A percentile compares a stretch with the other conserved stretches of the same genome.
Conservation (phyloP, 2,329 filamentous ascomycete species). For the Calonectria leucothoes region DNA sequence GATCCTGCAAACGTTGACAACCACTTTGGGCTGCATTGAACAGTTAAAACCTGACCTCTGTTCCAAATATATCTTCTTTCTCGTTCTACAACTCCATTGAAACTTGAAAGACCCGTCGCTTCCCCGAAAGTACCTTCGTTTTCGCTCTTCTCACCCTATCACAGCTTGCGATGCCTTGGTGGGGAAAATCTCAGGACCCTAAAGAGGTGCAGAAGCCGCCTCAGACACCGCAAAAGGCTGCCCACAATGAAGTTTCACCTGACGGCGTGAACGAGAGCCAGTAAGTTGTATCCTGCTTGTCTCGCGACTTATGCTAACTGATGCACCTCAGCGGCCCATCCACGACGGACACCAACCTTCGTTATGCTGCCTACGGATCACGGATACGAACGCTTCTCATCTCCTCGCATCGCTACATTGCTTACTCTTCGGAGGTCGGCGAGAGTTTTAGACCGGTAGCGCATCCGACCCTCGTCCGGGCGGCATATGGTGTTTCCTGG, state of each 20-base stretch:
- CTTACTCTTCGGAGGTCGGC: conserved; percentile 96
- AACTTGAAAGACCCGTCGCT: not conserved
- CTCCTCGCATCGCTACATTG: conserved; percentile 94
- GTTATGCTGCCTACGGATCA: conserved; percentile 93
- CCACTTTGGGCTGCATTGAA: conserved; percentile 21
- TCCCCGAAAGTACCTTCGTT: not conserved
- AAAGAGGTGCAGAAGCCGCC: conserved; percentile 61
- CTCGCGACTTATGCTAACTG: conserved; percentile 26
- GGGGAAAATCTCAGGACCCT: conserved; percentile 52
- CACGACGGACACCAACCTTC: conserved; percentile 85
- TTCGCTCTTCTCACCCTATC: not conserved
- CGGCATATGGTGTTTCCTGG: conserved; percentile 93
- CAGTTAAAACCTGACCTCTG: not conserved
- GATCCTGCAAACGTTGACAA: conserved; percentile 31
- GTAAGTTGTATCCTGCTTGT: conserved; percentile 61
- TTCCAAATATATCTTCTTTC: not conserved
- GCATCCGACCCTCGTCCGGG: conserved; percentile 82
- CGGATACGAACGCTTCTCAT: conserved; percentile 88
- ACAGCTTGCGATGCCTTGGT: conserved; percentile 53
- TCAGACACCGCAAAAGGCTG: conserved; percentile 63
- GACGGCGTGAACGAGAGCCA: conserved; percentile 83
- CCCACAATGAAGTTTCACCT: conserved; percentile 78
- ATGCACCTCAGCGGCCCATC: conserved; percentile 61
- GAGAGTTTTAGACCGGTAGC: conserved; percentile 95
- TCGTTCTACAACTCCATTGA: not conserved